Conservation (phyloP, 2,329 filamentous ascomycete species). For the Teratosphaeria epicoccoides region DNA sequence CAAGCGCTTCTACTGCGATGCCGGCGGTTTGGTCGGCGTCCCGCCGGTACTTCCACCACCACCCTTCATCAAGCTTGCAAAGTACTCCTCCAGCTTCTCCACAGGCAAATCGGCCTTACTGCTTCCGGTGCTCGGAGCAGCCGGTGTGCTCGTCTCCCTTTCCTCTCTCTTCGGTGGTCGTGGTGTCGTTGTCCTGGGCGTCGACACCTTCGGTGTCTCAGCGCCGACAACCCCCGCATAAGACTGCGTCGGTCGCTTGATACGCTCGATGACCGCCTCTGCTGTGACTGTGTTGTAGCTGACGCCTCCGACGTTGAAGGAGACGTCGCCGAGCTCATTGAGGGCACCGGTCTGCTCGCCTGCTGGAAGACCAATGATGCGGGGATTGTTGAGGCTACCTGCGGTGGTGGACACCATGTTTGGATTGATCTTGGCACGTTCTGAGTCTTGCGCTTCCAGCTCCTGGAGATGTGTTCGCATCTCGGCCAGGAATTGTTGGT, state of each 20-base stretch:
- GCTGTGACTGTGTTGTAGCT: constrained; percentile 40
- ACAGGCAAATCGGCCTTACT: constrained; percentile 43
- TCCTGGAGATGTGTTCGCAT: constrained; percentile 53
- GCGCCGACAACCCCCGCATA: background rate
- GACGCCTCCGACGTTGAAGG: constrained; percentile 94
- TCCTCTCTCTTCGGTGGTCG: constrained; percentile 13
- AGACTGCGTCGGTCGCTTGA: constrained; percentile 15
- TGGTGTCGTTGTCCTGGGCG: constrained; percentile 9
- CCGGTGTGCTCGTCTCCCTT: constrained; percentile 5
- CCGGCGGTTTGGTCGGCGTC: constrained; percentile 9
- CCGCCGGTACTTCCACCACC: constrained; percentile 20
- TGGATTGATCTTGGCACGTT: constrained; percentile 33
- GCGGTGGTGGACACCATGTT: constrained; percentile 1
- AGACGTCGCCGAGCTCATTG: constrained; percentile 24
- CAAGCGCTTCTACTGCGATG: too few relatives aligned
- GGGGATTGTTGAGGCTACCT: constrained; percentile 1
- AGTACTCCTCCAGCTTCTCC: constrained; percentile 50
- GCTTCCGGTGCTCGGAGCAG: constrained; percentile 20
- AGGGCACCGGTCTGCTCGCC: constrained; percentile 28
- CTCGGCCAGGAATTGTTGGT: constrained; percentile 26
- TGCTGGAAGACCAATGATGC: constrained; percentile 18
- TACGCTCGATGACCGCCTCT: constrained; percentile 24
- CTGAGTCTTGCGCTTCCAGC: constrained; percentile 56
- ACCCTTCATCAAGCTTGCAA: constrained; percentile 48
- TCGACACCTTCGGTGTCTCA: background rate